Evolutionary conservation across 2,329 filamentous ascomycete genomes (phyloP).

Genomic region (Verticillium longisporum): DNA sequence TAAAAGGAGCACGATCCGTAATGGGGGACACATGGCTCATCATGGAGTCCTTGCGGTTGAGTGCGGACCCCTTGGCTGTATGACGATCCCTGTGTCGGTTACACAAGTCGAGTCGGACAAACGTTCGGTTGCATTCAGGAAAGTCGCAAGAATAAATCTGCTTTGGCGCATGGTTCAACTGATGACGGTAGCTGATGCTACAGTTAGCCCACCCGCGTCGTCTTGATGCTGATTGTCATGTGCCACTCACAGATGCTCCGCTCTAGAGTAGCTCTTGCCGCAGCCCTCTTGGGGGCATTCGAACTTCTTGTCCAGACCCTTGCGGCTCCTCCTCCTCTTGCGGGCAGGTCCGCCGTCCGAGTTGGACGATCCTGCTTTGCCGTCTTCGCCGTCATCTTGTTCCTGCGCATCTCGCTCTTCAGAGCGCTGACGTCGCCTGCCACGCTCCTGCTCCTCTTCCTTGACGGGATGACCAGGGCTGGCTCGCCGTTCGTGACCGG

Average conservation of each 20-base stretch:
- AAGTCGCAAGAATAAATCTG: slow-evolving; percentile 93
- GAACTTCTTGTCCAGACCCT: slow-evolving; percentile 74
- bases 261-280: slow-evolving; percentile 92
- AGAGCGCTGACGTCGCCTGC: slow-evolving; percentile 33
- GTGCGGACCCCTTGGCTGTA: slow-evolving; percentile 69
- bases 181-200: slow-evolving; percentile 66
- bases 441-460: slow-evolving; percentile 29
- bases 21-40: slow-evolving; percentile 42
- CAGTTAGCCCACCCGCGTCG: background rate
- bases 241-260: slow-evolving; percentile 76
- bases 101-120: slow-evolving; percentile 89
- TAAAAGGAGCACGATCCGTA: slow-evolving; percentile 33
- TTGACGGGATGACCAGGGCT: slow-evolving; percentile 30
- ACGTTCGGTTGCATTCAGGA: slow-evolving; percentile 80
- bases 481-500: slow-evolving; percentile 30
- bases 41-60: slow-evolving; percentile 67
- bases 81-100: slow-evolving; percentile 78
- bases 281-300: slow-evolving; percentile 82
- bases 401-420: slow-evolving; percentile 33
- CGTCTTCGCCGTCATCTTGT: slow-evolving; percentile 31
- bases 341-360: slow-evolving; percentile 42
- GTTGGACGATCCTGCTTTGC: slow-evolving; percentile 42
- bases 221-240: slow-evolving; percentile 8
- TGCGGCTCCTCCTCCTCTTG: slow-evolving; percentile 65
- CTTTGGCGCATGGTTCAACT: slow-evolving; percentile 92